These are phyloP conservation scores for Sicyos edulis DNA, from an alignment of 306 rosid genomes.

Conservation along the genomic window DNA sequence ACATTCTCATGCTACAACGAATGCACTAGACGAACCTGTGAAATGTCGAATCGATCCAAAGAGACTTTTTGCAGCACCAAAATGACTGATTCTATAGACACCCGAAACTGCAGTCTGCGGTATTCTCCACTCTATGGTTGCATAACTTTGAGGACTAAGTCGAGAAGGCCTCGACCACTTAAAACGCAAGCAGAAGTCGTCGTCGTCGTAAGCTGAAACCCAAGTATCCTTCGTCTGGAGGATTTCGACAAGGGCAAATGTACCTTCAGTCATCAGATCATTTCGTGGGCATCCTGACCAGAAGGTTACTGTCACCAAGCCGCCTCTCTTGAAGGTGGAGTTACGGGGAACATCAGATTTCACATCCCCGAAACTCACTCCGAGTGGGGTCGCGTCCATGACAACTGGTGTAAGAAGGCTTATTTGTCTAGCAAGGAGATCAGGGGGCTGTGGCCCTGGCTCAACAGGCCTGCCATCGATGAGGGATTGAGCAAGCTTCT, in stretches of 20 bases:
- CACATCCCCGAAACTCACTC: constrained; percentile 67
- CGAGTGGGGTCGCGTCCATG: constrained; percentile 58
- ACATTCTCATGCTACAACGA: constrained; percentile 32
- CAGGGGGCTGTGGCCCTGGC: constrained; percentile 79
- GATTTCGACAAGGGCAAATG: constrained; percentile 71
- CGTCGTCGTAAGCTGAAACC: constrained; percentile 83
- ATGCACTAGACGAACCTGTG: constrained; percentile 75
- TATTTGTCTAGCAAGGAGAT: constrained; percentile 68
- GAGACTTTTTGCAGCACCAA: constrained; percentile 69
- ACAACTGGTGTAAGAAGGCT: constrained; percentile 76
- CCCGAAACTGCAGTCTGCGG: constrained; percentile 54
- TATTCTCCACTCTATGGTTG: constrained; percentile 79
- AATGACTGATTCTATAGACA: constrained; percentile 66
- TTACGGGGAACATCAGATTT: constrained; percentile 52
- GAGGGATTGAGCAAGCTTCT: constrained; percentile 70
- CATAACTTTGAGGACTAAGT: constrained; percentile 55
- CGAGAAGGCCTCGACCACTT: constrained; percentile 76
- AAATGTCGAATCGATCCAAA: constrained; percentile 67
- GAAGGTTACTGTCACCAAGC: constrained; percentile 50
- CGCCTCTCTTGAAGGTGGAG: constrained; percentile 58
- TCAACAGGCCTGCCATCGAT: constrained; percentile 31
- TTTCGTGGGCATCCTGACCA: constrained; percentile 94
- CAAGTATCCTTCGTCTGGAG: constrained; percentile 53
- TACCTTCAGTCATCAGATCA: constrained; percentile 91
- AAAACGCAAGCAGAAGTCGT: constrained; percentile 77